phyloP scores from a whole-genome alignment of 371 early-diverging fungal species.

The Lichtheimia hyalospora region DNA sequence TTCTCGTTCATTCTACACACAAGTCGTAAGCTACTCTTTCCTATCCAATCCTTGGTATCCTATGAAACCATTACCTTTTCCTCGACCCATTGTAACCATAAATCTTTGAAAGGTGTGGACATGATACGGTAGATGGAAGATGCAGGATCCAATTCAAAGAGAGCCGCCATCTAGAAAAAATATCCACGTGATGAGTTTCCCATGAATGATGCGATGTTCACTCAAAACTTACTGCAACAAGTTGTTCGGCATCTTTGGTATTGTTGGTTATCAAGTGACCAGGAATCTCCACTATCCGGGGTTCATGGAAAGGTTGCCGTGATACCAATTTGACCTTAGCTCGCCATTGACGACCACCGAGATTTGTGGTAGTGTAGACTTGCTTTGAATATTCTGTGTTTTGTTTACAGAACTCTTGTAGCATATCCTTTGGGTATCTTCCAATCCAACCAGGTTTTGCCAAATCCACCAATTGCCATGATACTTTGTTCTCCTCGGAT shows the following conservation, averaged over 20 bases:
- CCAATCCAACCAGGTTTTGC: conserved; percentile 46
- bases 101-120: conserved; percentile 63
- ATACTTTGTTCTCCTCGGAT: background rate
- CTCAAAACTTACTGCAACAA: conserved; percentile 45
- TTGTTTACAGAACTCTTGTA: conserved; percentile 29
- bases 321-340: conserved; percentile 17
- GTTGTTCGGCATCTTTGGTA: conserved; percentile 56
- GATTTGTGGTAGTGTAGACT: conserved; percentile 7
- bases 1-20: conserved; percentile 23
- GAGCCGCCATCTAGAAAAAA: conserved; percentile 36
- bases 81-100: conserved; percentile 62
- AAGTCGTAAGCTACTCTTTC: background rate
- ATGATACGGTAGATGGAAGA: conserved; percentile 57
- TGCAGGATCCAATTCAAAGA: conserved; percentile 48
- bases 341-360: conserved; percentile 23
- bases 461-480: conserved; percentile 20
- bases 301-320: background rate
- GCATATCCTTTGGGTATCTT: conserved; percentile 40
- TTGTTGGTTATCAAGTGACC: conserved; percentile 1
- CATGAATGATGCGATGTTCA: background rate
- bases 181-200: background rate
- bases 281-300: conserved; percentile 17
- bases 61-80: conserved; percentile 35
- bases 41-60: background rate
- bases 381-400: conserved; percentile 18